phyloP scores from a whole-genome alignment of 148 eudicot genomes.

The Silene conica region DNA sequence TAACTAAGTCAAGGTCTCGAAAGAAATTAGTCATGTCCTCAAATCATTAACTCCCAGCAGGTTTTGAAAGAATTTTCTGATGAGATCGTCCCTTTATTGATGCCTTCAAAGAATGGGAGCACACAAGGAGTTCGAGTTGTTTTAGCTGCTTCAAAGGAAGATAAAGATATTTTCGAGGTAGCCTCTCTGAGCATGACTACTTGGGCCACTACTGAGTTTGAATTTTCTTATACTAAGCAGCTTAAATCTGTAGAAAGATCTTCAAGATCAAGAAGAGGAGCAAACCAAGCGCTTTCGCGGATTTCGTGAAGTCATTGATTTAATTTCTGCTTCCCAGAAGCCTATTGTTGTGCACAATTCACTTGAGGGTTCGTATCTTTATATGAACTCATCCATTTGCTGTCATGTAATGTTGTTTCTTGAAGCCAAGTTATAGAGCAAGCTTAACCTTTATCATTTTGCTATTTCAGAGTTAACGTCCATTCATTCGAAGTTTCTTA shows the following conservation, averaged over 20 bases:
- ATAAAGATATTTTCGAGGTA: slow-evolving; percentile 66
- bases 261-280: slow-evolving; percentile 56
- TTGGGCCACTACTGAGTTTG: slow-evolving; percentile 1
- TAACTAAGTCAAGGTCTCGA: not conserved
- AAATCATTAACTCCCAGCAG: slow-evolving; percentile 34
- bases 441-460: slow-evolving; percentile 12
- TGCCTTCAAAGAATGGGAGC: slow-evolving; percentile 57
- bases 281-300: slow-evolving; percentile 66
- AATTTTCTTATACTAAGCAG: not conserved
- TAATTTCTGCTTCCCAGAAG: slow-evolving; percentile 81
- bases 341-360: slow-evolving; percentile 86
- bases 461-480: slow-evolving; percentile 65
- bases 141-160: slow-evolving; percentile 77
- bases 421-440: slow-evolving; percentile 2
- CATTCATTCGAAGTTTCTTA: slow-evolving; percentile 76
- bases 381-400: not conserved
- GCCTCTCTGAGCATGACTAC: not conserved
- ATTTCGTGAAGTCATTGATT: slow-evolving; percentile 89
- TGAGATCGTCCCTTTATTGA: slow-evolving; percentile 63
- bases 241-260: slow-evolving; percentile 44
- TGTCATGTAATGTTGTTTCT: slow-evolving; percentile 2
- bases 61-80: slow-evolving; percentile 46
- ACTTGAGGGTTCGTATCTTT: slow-evolving; percentile 69
- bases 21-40: slow-evolving; percentile 9
- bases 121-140: slow-evolving; percentile 71